Conservation (phyloP, 371 early-diverging fungal species). For the Batkoa obscura region DNA sequence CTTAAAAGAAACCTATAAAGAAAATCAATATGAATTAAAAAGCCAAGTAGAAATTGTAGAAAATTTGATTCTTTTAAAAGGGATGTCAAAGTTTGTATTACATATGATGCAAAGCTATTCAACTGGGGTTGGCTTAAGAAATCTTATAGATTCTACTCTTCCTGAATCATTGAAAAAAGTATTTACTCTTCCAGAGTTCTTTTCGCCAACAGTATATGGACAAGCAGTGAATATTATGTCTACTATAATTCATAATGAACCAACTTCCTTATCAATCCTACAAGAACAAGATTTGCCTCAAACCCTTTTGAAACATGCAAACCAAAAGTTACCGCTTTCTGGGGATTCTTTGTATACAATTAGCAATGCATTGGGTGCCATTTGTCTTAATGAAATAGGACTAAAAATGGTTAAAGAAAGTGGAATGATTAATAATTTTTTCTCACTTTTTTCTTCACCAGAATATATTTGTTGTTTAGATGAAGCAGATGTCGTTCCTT, state of each 20-base stretch:
- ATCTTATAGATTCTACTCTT: slow-evolving; percentile 77
- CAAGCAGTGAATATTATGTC: slow-evolving; percentile 77
- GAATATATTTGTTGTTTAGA: slow-evolving; percentile 55
- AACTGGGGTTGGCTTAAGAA: slow-evolving; percentile 73
- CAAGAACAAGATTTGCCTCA: slow-evolving; percentile 81
- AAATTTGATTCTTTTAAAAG: slow-evolving; percentile 44
- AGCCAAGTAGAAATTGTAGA: slow-evolving; percentile 12
- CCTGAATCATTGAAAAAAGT: slow-evolving; percentile 52
- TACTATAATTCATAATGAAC: slow-evolving; percentile 92
- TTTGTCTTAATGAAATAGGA: slow-evolving; percentile 76
- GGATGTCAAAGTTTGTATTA: slow-evolving; percentile 74
- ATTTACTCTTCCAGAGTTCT: slow-evolving; percentile 44
- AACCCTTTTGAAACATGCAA: slow-evolving; percentile 48
- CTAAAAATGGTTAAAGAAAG: slow-evolving; percentile 56
- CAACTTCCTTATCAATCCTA: slow-evolving; percentile 73
- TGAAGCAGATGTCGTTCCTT: slow-evolving; percentile 62
- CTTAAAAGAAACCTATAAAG: background rate
- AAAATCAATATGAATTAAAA: background rate
- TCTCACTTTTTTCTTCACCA: slow-evolving; percentile 50
- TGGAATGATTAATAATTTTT: slow-evolving; percentile 48
- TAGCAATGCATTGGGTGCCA: slow-evolving; percentile 86
- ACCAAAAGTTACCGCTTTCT: slow-evolving; percentile 39
- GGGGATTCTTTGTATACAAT: slow-evolving; percentile 50
- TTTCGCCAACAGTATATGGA: slow-evolving; percentile 12
- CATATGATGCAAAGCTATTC: slow-evolving; percentile 87